A percentile compares a stretch with the other conserved stretches of the same genome.
These are phyloP conservation scores for Euryodendron excelsum DNA, from an alignment of 148 eudicot genomes.

Conservation along the genomic window DNA sequence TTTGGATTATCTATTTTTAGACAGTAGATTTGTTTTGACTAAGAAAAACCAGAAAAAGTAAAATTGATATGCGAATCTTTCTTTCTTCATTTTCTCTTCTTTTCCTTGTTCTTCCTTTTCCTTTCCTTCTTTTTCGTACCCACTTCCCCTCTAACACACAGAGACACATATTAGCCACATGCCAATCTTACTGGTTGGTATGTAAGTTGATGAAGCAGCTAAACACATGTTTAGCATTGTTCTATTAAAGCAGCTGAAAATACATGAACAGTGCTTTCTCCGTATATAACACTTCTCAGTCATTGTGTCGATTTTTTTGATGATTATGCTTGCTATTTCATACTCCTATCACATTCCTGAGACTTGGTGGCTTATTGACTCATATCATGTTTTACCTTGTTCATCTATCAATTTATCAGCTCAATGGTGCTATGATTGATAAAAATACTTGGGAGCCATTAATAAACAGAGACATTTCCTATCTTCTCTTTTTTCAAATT, in stretches of 20 bases:
- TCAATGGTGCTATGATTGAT: background rate
- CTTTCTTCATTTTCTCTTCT: background rate
- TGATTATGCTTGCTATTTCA: background rate
- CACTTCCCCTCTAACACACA: background rate
- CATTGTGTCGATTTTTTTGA: background rate
- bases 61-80: background rate
- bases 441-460: background rate
- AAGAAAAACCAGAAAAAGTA: background rate
- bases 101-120: background rate
- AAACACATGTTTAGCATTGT: background rate
- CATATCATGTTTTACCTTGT: background rate
- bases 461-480: background rate
- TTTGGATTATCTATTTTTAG: background rate
- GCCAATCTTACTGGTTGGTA: background rate
- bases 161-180: background rate
- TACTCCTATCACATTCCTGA: background rate
- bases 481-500: background rate
- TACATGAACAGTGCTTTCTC: background rate
- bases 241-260: background rate
- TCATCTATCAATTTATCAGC: background rate
- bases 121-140: background rate
- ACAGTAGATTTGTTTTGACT: background rate
- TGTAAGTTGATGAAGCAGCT: conserved; percentile 7
- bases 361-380: background rate
- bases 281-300: background rate